These are phyloP conservation scores for Terfezia claveryi DNA, from an alignment of 495 filamentous ascomycete species.

Conservation along the genomic window DNA sequence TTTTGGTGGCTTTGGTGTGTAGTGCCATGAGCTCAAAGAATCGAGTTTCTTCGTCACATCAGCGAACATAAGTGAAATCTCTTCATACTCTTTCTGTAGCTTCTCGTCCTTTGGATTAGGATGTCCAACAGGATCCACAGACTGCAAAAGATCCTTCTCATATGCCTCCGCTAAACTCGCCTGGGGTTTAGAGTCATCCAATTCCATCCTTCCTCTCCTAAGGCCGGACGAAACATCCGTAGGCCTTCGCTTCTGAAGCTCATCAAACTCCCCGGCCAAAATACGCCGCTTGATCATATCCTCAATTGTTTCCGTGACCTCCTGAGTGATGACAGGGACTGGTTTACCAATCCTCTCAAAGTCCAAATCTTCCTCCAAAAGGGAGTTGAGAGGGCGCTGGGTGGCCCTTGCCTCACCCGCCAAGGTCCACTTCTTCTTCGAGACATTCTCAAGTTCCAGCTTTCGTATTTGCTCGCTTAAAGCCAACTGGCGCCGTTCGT, in stretches of 20 bases:
- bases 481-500: constrained; percentile 69
- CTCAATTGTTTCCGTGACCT: constrained; percentile 80
- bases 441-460: constrained; percentile 71
- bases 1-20: constrained; percentile 66
- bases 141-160: constrained; percentile 70
- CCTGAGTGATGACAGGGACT: constrained; percentile 81
- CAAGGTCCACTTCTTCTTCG: constrained; percentile 78
- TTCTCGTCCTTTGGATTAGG: constrained; percentile 64
- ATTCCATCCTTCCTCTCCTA: constrained; percentile 47
- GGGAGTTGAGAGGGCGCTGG: constrained; percentile 68
- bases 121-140: constrained; percentile 54
- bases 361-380: constrained; percentile 85
- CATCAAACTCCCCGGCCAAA: constrained; percentile 76
- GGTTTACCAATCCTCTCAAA: constrained; percentile 94
- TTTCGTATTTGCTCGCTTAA: constrained; percentile 73
- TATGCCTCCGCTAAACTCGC: constrained; percentile 82
- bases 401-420: constrained; percentile 68
- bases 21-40: constrained; percentile 79
- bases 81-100: constrained; percentile 56
- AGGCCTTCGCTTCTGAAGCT: constrained; percentile 66
- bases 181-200: constrained; percentile 70
- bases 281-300: constrained; percentile 88
- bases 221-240: constrained; percentile 33
- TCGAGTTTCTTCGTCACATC: constrained; percentile 64
- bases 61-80: constrained; percentile 66